phyloP scores from a whole-genome alignment of 2,329 filamentous ascomycete genomes.

The Albophoma yamanashiensis region DNA sequence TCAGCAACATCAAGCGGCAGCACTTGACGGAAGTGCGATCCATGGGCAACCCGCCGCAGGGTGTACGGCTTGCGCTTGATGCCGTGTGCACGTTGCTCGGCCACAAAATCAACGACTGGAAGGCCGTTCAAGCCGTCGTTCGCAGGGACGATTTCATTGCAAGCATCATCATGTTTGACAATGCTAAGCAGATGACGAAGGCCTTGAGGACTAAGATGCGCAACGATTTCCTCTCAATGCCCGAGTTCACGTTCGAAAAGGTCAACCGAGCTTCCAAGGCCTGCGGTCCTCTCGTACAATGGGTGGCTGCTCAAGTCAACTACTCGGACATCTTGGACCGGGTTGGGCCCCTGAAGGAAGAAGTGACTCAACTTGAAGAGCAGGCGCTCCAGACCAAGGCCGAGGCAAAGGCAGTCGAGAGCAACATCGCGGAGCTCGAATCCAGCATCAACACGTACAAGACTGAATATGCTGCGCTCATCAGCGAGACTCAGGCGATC shows the following conservation, averaged over 20 bases:
- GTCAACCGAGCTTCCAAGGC: slow-evolving; percentile 95
- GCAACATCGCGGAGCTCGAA: slow-evolving; percentile 75
- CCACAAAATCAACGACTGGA: slow-evolving; percentile 86
- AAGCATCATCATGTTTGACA: slow-evolving; percentile 95
- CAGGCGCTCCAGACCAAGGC: slow-evolving; percentile 87
- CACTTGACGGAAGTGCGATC: slow-evolving; percentile 96
- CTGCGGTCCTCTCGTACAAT: slow-evolving; percentile 92
- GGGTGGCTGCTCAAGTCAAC: slow-evolving; percentile 92
- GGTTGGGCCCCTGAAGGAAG: slow-evolving; percentile 83
- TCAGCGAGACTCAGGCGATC: slow-evolving; percentile 95
- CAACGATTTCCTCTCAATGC: slow-evolving; percentile 81
- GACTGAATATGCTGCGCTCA: slow-evolving; percentile 86
- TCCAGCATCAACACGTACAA: slow-evolving; percentile 91
- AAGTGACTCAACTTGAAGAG: slow-evolving; percentile 79
- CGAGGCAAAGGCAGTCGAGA: slow-evolving; percentile 82
- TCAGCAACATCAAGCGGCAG: slow-evolving; percentile 96
- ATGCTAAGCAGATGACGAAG: slow-evolving; percentile 88
- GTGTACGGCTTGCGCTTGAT: slow-evolving; percentile 85
- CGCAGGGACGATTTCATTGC: slow-evolving; percentile 94
- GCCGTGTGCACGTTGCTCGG: slow-evolving; percentile 94
- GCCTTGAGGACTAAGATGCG: slow-evolving; percentile 77
- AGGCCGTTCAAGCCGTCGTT: slow-evolving; percentile 77
- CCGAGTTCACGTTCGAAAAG: slow-evolving; percentile 92
- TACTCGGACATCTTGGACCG: slow-evolving; percentile 96
- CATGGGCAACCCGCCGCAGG: slow-evolving; percentile 84